Evolutionary conservation across 768 basidiomycete species (phyloP), one percentile per base, ranked within the genome.

Genomic region (Tylopilus cervinicoccineus): DNA sequence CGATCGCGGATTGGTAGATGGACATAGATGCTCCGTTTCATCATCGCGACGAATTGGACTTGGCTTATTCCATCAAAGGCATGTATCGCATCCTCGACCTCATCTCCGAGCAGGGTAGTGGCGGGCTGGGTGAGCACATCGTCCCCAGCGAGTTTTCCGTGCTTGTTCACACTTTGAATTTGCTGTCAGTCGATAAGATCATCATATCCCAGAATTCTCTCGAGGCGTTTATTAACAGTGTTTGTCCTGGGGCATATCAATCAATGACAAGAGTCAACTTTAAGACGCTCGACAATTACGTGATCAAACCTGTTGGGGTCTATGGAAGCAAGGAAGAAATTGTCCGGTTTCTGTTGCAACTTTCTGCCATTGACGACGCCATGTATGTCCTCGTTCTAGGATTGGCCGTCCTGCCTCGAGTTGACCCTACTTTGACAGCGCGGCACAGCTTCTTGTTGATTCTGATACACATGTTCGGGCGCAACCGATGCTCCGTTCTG

Each of bases 261-360:
- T 77, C 78, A 0, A 65, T 81, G 42, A 81, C 77, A 3, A 77
- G 72, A 50, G 76, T 84, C 50, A 71, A 83, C 51, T 84, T 84
- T 61, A 71, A 71, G 38, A 60, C 64, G 1, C 65, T 84, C 8
- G 82, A 84, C 56, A 51, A 67, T 3, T 57, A 70, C 14, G 44
- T 53, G 4, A 57, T 84, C 48, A 72, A 75, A 48, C 79, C 78
- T 6, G 57, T 79, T 6, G 83, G 82, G 2, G 51, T 84, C 2
- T 84, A 84, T 51, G 83, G 82, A 0, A 77, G 74, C 53, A 77
- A 72, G 57, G 57, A 68, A 5, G 72, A 77, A 51, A 76, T 84
- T 14, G 71, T 76, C 9, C 61, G 65, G 10, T 75, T 81, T 38
- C 58, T 84, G 0, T 51, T 52, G 14, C 59, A 66, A 4, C 58